A percentile compares a stretch with the other conserved stretches of the same genome.
Evolutionary conservation across 192 early-diverging fungal genomes (phyloP).

Genomic region (Jimgerdemannia lactiflua): DNA sequence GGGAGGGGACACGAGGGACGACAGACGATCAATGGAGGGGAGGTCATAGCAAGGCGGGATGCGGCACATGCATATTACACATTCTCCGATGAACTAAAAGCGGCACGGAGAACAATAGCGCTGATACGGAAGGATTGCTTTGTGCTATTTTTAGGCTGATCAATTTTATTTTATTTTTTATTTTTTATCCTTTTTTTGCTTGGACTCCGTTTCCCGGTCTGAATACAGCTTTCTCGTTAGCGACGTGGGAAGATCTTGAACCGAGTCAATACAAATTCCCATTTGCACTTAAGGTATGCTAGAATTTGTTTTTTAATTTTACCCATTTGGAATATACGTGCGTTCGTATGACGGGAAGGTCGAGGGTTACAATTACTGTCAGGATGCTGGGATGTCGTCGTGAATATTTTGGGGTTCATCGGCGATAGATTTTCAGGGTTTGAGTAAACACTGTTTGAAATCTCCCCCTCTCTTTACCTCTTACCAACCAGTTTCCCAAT

Average conservation of each 20-base stretch:
- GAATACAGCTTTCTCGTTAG: slow-evolving; percentile 17
- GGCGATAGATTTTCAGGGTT: not conserved
- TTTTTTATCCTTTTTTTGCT: too few species aligned
- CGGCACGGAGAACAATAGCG: too few species aligned
- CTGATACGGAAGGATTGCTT: not conserved
- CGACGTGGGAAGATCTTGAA: slow-evolving; percentile 26
- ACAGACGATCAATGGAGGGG: too few species aligned
- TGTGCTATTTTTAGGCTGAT: not conserved
- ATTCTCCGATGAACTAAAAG: too few species aligned
- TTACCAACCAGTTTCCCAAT: slow-evolving; percentile 25
- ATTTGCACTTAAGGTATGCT: slow-evolving; percentile 36
- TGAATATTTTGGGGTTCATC: not conserved
- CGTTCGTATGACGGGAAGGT: too few species aligned
- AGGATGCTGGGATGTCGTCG: not conserved
- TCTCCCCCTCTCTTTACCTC: not conserved
- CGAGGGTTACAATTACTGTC: too few species aligned
- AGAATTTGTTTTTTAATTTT: not conserved
- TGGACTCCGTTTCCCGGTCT: too few species aligned
- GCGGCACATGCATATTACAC: too few species aligned
- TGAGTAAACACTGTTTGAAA: not conserved
- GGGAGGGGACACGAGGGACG: too few species aligned
- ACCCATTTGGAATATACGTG: not conserved
- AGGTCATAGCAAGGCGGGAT: too few species aligned
- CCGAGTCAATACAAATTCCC: slow-evolving; percentile 28
- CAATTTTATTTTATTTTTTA: too few species aligned